Conservation (phyloP, 257 asterid genomes). For the Rubia yunnanensis region DNA sequence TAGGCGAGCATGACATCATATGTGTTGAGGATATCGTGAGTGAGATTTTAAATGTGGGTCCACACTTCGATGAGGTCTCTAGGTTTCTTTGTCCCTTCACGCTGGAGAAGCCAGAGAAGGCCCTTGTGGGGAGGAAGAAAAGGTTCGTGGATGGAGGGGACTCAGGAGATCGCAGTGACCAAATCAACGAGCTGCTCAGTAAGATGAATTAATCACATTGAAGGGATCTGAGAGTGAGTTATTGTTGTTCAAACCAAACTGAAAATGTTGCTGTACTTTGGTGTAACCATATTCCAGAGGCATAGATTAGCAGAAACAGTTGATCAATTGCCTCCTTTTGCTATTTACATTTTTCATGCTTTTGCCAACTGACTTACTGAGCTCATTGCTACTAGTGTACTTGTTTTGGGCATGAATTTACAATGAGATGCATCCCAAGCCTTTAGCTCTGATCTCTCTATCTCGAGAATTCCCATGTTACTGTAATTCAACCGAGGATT, state of each 20-base stretch:
- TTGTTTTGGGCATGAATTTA: too few relatives aligned
- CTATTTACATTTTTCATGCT: neutral
- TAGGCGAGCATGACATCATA: constrained; percentile 57
- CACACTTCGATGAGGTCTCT: constrained; percentile 55
- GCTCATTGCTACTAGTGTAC: neutral
- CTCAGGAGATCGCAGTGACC: constrained; percentile 69
- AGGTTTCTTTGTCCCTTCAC: constrained; percentile 62
- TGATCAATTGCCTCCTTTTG: neutral
- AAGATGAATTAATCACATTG: constrained; percentile 57
- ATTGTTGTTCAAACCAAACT: neutral
- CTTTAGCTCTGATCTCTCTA: too few relatives aligned
- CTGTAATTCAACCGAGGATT: too few relatives aligned
- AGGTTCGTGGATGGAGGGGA: constrained; percentile 81
- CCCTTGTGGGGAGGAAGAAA: constrained; percentile 63
- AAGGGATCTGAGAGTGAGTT: neutral
- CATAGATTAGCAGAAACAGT: too few relatives aligned
- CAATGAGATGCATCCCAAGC: too few relatives aligned
- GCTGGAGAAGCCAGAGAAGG: constrained; percentile 72
- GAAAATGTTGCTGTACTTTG: neutral
- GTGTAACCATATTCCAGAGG: neutral
- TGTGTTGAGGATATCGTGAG: constrained; percentile 81
- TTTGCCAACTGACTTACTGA: neutral
- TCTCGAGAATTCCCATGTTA: too few relatives aligned
- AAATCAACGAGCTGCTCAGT: constrained; percentile 58
- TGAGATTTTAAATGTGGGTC: constrained; percentile 59